Evolutionary conservation across 1,139 yeast genomes (phyloP).

Genomic region (Pichia sp.): DNA sequence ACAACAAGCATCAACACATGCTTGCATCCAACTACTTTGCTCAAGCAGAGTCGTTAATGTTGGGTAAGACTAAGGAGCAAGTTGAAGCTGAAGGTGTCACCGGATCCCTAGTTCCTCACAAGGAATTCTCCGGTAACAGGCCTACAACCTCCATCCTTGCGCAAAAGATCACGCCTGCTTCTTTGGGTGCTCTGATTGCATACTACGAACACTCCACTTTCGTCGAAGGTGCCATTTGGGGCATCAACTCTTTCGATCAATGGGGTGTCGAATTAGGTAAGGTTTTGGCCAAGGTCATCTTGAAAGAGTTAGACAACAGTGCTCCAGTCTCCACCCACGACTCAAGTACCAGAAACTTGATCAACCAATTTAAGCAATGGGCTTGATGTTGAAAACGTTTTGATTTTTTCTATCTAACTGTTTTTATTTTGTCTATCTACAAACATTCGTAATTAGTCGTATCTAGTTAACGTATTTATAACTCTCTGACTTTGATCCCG

Average conservation of each 20-base stretch:
- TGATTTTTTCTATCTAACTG: neutral
- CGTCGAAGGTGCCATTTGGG: constrained; percentile 98
- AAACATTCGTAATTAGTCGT: too few relatives aligned
- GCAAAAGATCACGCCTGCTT: constrained; percentile 92
- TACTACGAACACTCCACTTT: constrained; percentile 96
- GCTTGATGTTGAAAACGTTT: constrained; percentile 34
- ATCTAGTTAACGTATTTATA: neutral
- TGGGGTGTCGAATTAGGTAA: constrained; percentile 99
- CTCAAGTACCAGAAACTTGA: constrained; percentile 84
- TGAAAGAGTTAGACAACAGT: constrained; percentile 72
- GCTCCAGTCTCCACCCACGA: constrained; percentile 67
- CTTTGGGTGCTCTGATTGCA: constrained; percentile 92
- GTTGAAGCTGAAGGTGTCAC: constrained; percentile 89
- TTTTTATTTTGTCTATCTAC: neutral
- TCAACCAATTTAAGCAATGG: constrained; percentile 94
- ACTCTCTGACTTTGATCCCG: neutral
- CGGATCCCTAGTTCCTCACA: constrained; percentile 86
- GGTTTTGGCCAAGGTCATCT: constrained; percentile 93
- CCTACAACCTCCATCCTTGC: constrained; percentile 97
- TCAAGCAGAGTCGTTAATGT: constrained; percentile 96
- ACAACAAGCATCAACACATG: constrained; percentile 94
- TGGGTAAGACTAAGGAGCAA: constrained; percentile 82
- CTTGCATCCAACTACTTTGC: constrained; percentile 98
- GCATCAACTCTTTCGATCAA: constrained; percentile 98
- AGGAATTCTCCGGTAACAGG: constrained; percentile 95